phyloP scores from a whole-genome alignment of 2,329 filamentous ascomycete species.

The Penicillium sp. region DNA sequence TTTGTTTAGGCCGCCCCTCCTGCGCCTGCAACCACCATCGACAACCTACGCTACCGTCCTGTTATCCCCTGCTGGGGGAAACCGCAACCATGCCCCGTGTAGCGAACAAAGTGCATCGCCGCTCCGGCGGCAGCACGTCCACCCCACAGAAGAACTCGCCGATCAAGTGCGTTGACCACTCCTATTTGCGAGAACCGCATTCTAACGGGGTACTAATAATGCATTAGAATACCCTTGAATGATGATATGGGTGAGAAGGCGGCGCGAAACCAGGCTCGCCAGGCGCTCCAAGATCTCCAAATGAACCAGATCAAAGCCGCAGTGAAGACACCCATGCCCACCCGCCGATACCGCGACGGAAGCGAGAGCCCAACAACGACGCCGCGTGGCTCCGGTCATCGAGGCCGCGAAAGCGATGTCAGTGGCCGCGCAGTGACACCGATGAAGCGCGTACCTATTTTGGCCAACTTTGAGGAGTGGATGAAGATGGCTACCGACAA shows the following conservation, averaged over 20 bases:
- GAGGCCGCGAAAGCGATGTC: constrained; percentile 48
- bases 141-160: constrained; percentile 54
- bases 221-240: constrained; percentile 80
- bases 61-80: constrained; percentile 27
- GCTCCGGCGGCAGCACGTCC: constrained; percentile 44
- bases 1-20: constrained; percentile 23
- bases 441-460: constrained; percentile 90
- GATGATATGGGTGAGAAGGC: constrained; percentile 93
- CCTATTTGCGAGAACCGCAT: neutral
- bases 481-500: constrained; percentile 99
- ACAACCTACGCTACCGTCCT: constrained; percentile 14
- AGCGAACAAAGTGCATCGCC: constrained; percentile 47
- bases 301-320: constrained; percentile 88
- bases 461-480: constrained; percentile 99
- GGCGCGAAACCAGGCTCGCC: constrained; percentile 78
- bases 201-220: constrained; percentile 15
- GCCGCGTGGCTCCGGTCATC: constrained; percentile 41
- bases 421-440: constrained; percentile 77
- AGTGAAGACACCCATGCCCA: constrained; percentile 47
- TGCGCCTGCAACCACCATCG: constrained; percentile 15
- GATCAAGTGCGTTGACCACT: constrained; percentile 43
- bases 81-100: constrained; percentile 55
- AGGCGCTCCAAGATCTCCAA: constrained; percentile 83
- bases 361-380: constrained; percentile 52
- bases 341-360: constrained; percentile 38